A percentile compares a stretch with the other conserved stretches of the same genome.
Evolutionary conservation across 192 early-diverging fungal genomes (phyloP).

Genomic region (Ambispora gerdemannii): DNA sequence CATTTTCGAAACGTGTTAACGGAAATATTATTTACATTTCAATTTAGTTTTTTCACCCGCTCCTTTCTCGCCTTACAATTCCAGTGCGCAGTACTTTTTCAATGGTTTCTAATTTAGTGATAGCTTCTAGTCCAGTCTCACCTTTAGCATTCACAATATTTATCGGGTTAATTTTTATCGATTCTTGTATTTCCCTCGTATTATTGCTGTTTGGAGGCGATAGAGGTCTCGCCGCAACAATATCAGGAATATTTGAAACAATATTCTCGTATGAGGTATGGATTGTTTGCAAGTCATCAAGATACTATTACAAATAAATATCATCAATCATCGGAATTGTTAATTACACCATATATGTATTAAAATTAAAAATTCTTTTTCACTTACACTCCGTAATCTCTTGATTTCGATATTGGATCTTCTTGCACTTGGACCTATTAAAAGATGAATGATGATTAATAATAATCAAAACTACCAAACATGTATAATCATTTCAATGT

Average conservation of each 20-base stretch:
- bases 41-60: background rate
- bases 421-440: constrained; percentile 3
- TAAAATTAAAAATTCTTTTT: no score
- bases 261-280: constrained; percentile 23
- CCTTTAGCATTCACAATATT: constrained; percentile 16
- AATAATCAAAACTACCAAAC: no score
- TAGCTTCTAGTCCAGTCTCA: constrained; percentile 22
- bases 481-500: no score
- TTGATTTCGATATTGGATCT: background rate
- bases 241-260: constrained; percentile 2
- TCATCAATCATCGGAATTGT: background rate
- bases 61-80: constrained; percentile 4
- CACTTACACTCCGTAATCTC: background rate
- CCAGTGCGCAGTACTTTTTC: constrained; percentile 13
- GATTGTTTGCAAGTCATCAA: constrained; percentile 17
- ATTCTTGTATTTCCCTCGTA: background rate
- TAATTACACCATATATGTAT: background rate
- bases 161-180: background rate
- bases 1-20: no score
- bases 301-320: background rate
- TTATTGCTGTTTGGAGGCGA: background rate
- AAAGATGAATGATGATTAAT: no score
- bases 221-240: background rate
- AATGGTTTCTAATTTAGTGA: constrained; percentile 1
- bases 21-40: background rate